phyloP scores from a whole-genome alignment of 495 filamentous ascomycete genomes.

The Aspergillus affinis region DNA sequence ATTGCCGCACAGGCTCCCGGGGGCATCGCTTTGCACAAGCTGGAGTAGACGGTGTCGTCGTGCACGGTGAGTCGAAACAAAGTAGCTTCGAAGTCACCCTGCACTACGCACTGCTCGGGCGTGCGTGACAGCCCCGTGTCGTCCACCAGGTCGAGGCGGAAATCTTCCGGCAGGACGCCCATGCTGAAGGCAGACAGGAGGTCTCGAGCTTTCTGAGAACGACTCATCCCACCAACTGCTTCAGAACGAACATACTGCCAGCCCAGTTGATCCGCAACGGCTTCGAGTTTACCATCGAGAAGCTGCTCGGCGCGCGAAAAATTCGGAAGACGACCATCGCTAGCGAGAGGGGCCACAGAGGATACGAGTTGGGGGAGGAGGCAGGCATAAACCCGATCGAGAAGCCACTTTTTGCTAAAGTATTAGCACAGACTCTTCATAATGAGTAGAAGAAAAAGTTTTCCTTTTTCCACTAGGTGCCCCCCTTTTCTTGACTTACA shows the following conservation, averaged over 20 bases:
- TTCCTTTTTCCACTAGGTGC: neutral
- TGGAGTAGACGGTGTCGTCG: conserved; percentile 45
- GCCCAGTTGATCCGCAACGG: conserved; percentile 36
- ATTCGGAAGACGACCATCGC: conserved; percentile 34
- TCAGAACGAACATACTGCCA: conserved; percentile 39
- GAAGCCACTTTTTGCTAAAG: conserved; percentile 36
- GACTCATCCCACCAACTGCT: conserved; percentile 34
- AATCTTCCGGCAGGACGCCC: conserved; percentile 45
- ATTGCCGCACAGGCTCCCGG: conserved; percentile 45
- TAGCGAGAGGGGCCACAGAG: conserved; percentile 30
- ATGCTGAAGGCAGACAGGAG: conserved; percentile 51
- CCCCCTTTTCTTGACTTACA: conserved; percentile 26
- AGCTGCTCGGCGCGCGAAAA: conserved; percentile 39
- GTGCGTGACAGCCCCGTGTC: conserved; percentile 25
- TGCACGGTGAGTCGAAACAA: conserved; percentile 51
- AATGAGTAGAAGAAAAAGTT: neutral
- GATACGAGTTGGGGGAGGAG: conserved; percentile 28
- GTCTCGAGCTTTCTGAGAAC: conserved; percentile 44
- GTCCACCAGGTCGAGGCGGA: conserved; percentile 40
- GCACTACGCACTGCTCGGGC: conserved; percentile 47
- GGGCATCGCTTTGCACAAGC: conserved; percentile 49
- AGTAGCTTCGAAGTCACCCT: conserved; percentile 50
- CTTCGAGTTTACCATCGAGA: conserved; percentile 37
- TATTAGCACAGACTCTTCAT: conserved; percentile 3
- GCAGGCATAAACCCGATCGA: conserved; percentile 44